Percentiles rank a stretch among this genome's conserved stretches.
Conservation (phyloP, 2,329 filamentous ascomycete genomes). For the Meredithiella fracta region DNA sequence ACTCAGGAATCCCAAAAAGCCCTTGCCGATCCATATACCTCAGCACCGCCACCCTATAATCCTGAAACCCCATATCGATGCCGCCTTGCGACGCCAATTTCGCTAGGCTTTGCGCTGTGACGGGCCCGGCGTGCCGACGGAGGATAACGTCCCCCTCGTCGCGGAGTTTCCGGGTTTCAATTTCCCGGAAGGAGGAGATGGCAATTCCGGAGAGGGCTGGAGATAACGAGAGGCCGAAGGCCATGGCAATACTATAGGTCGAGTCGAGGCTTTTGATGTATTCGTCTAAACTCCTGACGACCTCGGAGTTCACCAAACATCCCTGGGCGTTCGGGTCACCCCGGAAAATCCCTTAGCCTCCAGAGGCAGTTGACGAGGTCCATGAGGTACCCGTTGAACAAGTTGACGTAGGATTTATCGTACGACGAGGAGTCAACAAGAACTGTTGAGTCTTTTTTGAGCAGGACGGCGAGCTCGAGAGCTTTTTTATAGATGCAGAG, state of each 20-base stretch:
- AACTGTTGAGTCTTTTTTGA: background rate
- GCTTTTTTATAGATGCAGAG: conserved; percentile 57
- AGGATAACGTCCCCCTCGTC: background rate
- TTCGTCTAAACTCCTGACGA: conserved; percentile 28
- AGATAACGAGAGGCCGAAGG: conserved; percentile 44
- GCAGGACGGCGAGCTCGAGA: conserved; percentile 37
- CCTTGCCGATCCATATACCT: conserved; percentile 48
- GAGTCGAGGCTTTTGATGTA: conserved; percentile 35
- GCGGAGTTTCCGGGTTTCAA: conserved; percentile 39
- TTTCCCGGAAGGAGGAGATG: conserved; percentile 35
- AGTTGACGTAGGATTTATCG: conserved; percentile 42
- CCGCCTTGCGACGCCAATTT: conserved; percentile 50
- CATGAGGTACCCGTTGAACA: conserved; percentile 74
- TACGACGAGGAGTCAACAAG: conserved; percentile 39
- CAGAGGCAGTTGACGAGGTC: conserved; percentile 74
- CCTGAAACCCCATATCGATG: conserved; percentile 49
- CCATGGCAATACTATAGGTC: conserved; percentile 28
- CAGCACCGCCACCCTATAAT: conserved; percentile 59
- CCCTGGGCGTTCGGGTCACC: conserved; percentile 46
- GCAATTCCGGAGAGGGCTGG: conserved; percentile 40
- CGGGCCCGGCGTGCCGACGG: conserved; percentile 47
- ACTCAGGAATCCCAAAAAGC: conserved; percentile 46
- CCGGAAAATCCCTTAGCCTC: conserved; percentile 54
- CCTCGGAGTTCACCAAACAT: conserved; percentile 30
- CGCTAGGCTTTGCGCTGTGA: conserved; percentile 49